Evolutionary conservation across 2,329 filamentous ascomycete species (phyloP).

Genomic region (Pleomassaria siparia): DNA sequence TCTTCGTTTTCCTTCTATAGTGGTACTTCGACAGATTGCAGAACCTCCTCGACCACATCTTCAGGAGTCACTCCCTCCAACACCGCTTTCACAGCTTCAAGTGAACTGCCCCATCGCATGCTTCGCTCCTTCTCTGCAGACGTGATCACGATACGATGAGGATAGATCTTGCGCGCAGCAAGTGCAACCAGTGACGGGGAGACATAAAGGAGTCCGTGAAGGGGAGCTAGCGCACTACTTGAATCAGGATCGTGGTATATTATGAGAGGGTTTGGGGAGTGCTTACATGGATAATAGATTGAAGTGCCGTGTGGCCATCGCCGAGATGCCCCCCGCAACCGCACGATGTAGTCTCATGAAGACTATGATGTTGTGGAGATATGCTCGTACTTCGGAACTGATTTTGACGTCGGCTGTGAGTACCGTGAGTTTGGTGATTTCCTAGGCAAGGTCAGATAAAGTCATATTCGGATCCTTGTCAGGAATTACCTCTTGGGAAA

Average conservation of each 20-base stretch:
- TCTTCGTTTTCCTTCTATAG: constrained; percentile 36
- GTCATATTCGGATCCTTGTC: background rate
- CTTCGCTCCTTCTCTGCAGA: constrained; percentile 75
- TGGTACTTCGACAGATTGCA: constrained; percentile 59
- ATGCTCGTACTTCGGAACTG: constrained; percentile 76
- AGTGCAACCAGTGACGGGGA: constrained; percentile 82
- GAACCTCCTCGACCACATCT: constrained; percentile 59
- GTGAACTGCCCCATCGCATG: constrained; percentile 87
- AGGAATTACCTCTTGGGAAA: constrained; percentile 48
- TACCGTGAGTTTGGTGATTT: constrained; percentile 62
- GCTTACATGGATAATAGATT: constrained; percentile 63
- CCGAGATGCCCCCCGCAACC: constrained; percentile 75
- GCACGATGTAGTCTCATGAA: constrained; percentile 88
- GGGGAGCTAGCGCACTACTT: constrained; percentile 68
- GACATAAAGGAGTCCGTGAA: constrained; percentile 79
- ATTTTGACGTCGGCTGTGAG: constrained; percentile 62
- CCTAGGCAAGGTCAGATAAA: constrained; percentile 22
- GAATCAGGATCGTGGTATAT: constrained; percentile 26
- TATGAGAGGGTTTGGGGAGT: background rate
- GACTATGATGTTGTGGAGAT: constrained; percentile 82
- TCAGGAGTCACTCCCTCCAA: constrained; percentile 62
- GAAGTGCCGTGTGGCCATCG: constrained; percentile 77
- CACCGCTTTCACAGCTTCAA: constrained; percentile 66
- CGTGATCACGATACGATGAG: constrained; percentile 77
- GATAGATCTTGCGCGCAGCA: constrained; percentile 83